Percentiles rank a stretch among this genome's conserved stretches.
These are phyloP conservation scores for Fonsecaea multimorphosa DNA, from an alignment of 2,329 filamentous ascomycete species.

Conservation along the genomic window DNA sequence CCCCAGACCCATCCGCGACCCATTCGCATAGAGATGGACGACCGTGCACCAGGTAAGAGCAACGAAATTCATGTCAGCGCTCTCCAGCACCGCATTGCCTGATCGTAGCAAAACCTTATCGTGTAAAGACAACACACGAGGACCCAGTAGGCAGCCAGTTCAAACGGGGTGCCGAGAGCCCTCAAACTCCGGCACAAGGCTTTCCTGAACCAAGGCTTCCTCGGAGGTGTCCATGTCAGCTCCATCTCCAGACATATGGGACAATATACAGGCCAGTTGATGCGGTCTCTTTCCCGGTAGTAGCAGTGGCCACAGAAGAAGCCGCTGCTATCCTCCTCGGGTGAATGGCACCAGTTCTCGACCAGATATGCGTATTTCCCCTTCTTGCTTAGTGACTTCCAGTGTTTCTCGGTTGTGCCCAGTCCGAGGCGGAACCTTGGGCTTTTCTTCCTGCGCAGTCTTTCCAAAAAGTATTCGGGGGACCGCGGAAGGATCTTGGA, in stretches of 20 bases:
- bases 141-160: conserved; percentile 11
- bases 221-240: conserved; percentile 25
- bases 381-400: conserved; percentile 31
- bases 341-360: conserved; percentile 30
- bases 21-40: not conserved
- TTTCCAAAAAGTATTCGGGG: conserved; percentile 28
- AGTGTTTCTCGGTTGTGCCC: conserved; percentile 22
- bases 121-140: conserved; percentile 9
- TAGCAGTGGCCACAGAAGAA: conserved; percentile 32
- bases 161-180: conserved; percentile 5
- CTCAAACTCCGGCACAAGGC: not conserved
- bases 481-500: conserved; percentile 35
- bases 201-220: conserved; percentile 23
- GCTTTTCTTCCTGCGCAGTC: conserved; percentile 28
- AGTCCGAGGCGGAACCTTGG: conserved; percentile 29
- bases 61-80: not conserved
- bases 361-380: conserved; percentile 33
- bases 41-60: not conserved
- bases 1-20: not conserved
- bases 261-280: conserved; percentile 24
- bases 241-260: conserved; percentile 31
- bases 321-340: conserved; percentile 29
- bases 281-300: conserved; percentile 3
- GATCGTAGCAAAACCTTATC: conserved; percentile 12
- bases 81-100: conserved; percentile 13